Conservation (phyloP, 2,329 filamentous ascomycete species). For the Berkeleyomyces basicola region DNA sequence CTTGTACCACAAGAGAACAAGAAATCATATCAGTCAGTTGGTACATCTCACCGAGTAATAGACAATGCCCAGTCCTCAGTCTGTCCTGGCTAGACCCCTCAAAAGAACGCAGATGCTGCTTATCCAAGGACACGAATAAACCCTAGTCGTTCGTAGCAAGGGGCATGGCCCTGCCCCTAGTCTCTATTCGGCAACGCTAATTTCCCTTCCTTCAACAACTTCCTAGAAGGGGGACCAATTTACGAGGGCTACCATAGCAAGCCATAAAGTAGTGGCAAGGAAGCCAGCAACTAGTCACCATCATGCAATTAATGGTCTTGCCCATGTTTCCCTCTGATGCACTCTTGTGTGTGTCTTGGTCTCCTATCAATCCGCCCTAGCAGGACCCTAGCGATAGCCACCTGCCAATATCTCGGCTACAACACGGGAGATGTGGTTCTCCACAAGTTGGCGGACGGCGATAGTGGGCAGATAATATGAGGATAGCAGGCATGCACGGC, state of each 20-base stretch:
- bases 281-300: neutral
- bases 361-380: neutral
- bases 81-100: neutral
- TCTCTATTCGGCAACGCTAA: neutral
- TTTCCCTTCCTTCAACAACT: neutral
- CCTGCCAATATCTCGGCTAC: slow-evolving; percentile 1
- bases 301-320: neutral
- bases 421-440: neutral
- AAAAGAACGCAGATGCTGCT: neutral
- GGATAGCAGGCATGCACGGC: too few relatives aligned
- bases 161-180: neutral
- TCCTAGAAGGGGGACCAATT: neutral
- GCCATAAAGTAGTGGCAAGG: neutral
- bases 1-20: neutral
- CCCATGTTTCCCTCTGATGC: neutral
- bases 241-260: neutral
- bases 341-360: neutral
- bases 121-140: neutral
- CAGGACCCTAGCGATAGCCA: neutral
- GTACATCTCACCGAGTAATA: neutral
- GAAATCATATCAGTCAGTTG: neutral
- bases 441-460: neutral
- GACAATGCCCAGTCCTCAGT: neutral
- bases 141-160: neutral
- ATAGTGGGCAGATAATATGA: neutral